Evolutionary conservation across 2,329 filamentous ascomycete genomes (phyloP).

Genomic region (Hymenoscyphus linearis): DNA sequence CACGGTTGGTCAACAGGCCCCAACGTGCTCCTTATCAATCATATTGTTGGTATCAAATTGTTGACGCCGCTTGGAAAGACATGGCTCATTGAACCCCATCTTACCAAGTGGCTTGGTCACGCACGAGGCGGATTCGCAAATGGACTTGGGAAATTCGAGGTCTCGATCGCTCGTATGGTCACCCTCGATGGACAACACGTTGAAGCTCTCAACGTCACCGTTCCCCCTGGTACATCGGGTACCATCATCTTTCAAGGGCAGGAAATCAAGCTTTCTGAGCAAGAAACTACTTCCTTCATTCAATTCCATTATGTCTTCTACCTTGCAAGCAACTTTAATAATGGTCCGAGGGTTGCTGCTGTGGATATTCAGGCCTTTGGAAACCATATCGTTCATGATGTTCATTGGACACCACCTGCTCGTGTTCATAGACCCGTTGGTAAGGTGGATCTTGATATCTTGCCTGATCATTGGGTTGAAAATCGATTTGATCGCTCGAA

Average conservation of each 20-base stretch:
- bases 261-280: constrained; percentile 1
- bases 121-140: constrained; percentile 36
- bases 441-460: too few relatives aligned
- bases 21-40: constrained; percentile 40
- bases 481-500: too few relatives aligned
- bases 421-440: too few relatives aligned
- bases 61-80: constrained; percentile 33
- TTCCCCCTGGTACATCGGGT: constrained; percentile 25
- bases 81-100: constrained; percentile 38
- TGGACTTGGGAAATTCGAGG: constrained; percentile 33
- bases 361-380: too few relatives aligned
- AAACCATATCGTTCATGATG: too few relatives aligned
- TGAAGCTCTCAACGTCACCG: constrained; percentile 25
- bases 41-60: constrained; percentile 39
- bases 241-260: constrained; percentile 25
- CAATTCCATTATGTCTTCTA: too few relatives aligned
- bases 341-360: too few relatives aligned
- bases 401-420: too few relatives aligned
- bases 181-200: constrained; percentile 16
- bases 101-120: constrained; percentile 33
- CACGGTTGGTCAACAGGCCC: constrained; percentile 46
- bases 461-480: too few relatives aligned
- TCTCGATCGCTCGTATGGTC: constrained; percentile 20
- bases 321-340: too few relatives aligned
- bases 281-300: too few relatives aligned